These are phyloP conservation scores for Tetrahymena thermophila DNA, from an alignment of 73 alveolate species.

Conservation along the genomic window DNA sequence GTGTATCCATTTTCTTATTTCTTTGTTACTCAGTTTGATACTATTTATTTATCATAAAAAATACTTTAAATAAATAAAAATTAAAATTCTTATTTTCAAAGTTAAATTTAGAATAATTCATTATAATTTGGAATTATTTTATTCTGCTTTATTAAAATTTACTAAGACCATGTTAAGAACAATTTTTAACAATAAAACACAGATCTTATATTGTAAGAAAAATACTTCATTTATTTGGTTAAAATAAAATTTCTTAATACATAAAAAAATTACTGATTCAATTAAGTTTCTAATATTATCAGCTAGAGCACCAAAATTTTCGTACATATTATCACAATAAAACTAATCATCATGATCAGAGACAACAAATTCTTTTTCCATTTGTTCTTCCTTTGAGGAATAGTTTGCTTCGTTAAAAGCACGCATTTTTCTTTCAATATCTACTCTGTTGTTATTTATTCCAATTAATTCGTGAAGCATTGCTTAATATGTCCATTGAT, in stretches of 20 bases:
- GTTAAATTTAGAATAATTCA: too few species aligned
- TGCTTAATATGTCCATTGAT: constrained; percentile 99
- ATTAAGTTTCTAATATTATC: constrained; percentile 69
- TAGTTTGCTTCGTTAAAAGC: constrained; percentile 34
- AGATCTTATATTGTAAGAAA: too few species aligned
- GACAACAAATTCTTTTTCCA: constrained; percentile 23
- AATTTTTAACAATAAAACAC: too few species aligned
- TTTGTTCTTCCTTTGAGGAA: constrained; percentile 16
- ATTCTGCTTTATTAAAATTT: too few species aligned
- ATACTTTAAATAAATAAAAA: too few species aligned
- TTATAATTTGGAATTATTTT: too few species aligned
- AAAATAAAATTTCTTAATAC: neutral
- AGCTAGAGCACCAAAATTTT: constrained; percentile 91
- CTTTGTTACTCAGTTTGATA: constrained; percentile 6
- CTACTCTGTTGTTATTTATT: constrained; percentile 91
- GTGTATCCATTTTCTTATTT: constrained; percentile 23
- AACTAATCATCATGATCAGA: constrained; percentile 50
- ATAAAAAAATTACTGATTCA: constrained; percentile 2
- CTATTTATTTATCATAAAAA: neutral
- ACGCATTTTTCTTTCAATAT: constrained; percentile 46
- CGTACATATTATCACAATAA: constrained; percentile 57
- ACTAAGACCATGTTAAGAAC: too few species aligned
- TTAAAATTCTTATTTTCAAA: too few species aligned
- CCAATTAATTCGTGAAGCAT: constrained; percentile 98
- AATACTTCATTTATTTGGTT: neutral